Base-by-base conservation (phyloP, 805 yeast genomes). In the Clavispora fructus region DNA sequence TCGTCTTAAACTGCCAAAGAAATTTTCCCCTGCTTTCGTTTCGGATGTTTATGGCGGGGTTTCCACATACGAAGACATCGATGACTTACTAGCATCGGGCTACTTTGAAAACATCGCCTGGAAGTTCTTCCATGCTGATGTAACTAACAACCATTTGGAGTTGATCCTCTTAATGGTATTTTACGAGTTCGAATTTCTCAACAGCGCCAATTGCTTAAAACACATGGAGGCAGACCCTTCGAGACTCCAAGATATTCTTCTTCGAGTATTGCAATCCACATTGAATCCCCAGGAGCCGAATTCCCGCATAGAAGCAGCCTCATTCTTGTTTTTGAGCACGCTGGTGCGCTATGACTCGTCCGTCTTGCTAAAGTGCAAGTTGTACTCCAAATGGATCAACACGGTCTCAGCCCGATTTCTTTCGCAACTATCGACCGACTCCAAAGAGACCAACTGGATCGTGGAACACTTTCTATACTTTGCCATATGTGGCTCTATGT, bases 91-190 rank as follows among this genome's bases (percentile, higher is more conserved):
- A 9, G 39, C 41, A 7, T 43, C 64, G 1, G 53, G 48, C 17
- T 66, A 57, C 48, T 59, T 68, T 31, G 41, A 51, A 16, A 50
- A 57, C n/a, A 63, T 67, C 23, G 58, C 72, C 12, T 77, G 79
- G 80, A 63, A 61, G 11, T 51, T 59, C 37, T 72, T 73, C 47
- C 67, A 68, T 41, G 60, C 59, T 10, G 76, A 74, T 47, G 61
- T 67, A 8, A 60, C 75, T 3, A 57, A 63, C 39, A 66, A 63
- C 26, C 79, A 76, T 52, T 58, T 75, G 5, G 67, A 68, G 32
- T 54, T 67, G 40, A 57, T 74, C 9, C 59, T 63, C 5, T 41
- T 62, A 27, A 29, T 63, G 25, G 35, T 44, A 17, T 25, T 44
- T 8, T 53, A 54, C 29, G 55, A 52, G 27, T 41, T 33, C 13